A percentile compares a stretch with the other conserved stretches of the same genome.
Evolutionary conservation across 306 rosid species (phyloP).

Genomic region (Trifolium fragiferum): DNA sequence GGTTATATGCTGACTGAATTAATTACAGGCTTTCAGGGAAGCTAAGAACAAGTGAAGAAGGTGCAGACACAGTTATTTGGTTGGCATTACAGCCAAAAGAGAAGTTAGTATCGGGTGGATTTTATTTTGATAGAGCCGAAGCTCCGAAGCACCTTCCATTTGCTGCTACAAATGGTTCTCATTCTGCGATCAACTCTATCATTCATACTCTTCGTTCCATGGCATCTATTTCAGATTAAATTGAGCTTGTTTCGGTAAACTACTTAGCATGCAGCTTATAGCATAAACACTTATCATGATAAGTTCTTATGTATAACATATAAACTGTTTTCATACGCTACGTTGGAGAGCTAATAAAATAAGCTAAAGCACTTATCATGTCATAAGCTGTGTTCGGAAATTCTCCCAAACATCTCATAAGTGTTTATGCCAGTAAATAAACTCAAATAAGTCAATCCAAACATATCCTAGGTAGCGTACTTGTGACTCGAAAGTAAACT

Average conservation of each 20-base stretch:
- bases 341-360: too few relatives aligned
- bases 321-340: too few relatives aligned
- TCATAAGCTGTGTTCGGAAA: too few relatives aligned
- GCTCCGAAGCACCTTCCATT: constrained; percentile 76
- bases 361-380: too few relatives aligned
- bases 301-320: too few relatives aligned
- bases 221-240: constrained; percentile 51
- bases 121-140: constrained; percentile 91
- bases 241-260: not conserved
- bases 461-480: not conserved
- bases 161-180: constrained; percentile 72
- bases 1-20: constrained; percentile 11
- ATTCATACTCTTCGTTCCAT: constrained; percentile 56
- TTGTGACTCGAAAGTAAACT: not conserved
- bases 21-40: constrained; percentile 68
- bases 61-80: constrained; percentile 89
- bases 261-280: too few relatives aligned
- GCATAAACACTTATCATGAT: too few relatives aligned
- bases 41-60: constrained; percentile 87
- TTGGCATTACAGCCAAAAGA: constrained; percentile 80
- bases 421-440: too few relatives aligned
- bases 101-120: constrained; percentile 70
- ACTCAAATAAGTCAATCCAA: too few relatives aligned
- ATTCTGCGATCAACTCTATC: constrained; percentile 57
- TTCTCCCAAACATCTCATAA: too few relatives aligned